Evolutionary conservation across 2,329 filamentous ascomycete genomes (phyloP).

Genomic region (Fusarium sp.): DNA sequence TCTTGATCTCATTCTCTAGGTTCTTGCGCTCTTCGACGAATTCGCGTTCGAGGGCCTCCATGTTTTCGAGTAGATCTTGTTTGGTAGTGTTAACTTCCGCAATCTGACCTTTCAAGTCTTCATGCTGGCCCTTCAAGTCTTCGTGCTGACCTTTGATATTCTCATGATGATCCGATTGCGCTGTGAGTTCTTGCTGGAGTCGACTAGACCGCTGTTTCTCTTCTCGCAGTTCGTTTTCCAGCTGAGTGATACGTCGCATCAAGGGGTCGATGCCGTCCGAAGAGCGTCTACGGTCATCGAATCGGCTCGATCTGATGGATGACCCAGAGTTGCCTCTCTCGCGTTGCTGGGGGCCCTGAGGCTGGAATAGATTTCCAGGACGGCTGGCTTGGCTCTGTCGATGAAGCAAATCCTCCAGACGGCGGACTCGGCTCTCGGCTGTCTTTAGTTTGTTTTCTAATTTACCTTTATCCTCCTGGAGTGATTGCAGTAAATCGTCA

Average conservation of each 20-base stretch:
- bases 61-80: conserved; percentile 91
- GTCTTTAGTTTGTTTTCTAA: conserved; percentile 80
- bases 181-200: conserved; percentile 77
- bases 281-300: conserved; percentile 60
- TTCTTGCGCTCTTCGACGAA: conserved; percentile 87
- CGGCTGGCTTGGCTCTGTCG: conserved; percentile 75
- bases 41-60: conserved; percentile 90
- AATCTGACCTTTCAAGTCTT: conserved; percentile 73
- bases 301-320: conserved; percentile 59
- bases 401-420: conserved; percentile 92
- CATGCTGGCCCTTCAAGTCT: conserved; percentile 64
- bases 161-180: conserved; percentile 66
- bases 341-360: conserved; percentile 58
- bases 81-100: conserved; percentile 93
- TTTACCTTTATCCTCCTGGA: conserved; percentile 86
- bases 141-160: conserved; percentile 69
- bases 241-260: conserved; percentile 64
- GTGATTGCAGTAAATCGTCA: conserved; percentile 79
- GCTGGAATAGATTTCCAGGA: conserved; percentile 67
- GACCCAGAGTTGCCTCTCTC: conserved; percentile 63
- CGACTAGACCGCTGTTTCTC: conserved; percentile 76
- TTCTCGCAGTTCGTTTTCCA: conserved; percentile 82
- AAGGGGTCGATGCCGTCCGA: conserved; percentile 61
- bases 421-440: conserved; percentile 89
- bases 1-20: conserved; percentile 82